Percentiles rank a stretch among this genome's conserved stretches.
Conservation (phyloP, 495 filamentous ascomycete genomes). For the Tuber brumale region DNA sequence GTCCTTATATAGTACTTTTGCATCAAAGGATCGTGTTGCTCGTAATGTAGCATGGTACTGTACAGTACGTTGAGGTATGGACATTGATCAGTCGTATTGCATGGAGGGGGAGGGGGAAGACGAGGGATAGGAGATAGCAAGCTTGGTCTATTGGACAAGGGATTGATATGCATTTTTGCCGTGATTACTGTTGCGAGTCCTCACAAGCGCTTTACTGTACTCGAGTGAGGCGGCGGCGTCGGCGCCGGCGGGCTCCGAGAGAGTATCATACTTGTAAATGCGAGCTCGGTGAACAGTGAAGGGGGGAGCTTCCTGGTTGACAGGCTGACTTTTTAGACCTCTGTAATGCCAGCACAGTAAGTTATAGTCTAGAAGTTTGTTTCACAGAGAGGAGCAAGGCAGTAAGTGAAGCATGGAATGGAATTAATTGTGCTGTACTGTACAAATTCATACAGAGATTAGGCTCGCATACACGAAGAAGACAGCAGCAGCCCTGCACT, state of each 20-base stretch:
- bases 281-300: neutral
- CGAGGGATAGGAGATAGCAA: neutral
- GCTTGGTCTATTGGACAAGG: neutral
- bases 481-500: neutral
- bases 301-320: neutral
- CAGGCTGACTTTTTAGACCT: neutral
- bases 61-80: neutral
- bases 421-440: neutral
- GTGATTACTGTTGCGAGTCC: neutral
- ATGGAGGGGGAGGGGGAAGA: neutral
- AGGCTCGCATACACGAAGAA: neutral
- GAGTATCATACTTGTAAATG: neutral
- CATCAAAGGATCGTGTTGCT: neutral
- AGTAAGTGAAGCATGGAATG: neutral
- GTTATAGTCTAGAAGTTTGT: neutral
- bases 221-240: neutral
- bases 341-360: neutral
- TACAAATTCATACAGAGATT: neutral
- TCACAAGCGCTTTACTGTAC: neutral
- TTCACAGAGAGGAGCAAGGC: neutral
- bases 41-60: neutral
- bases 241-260: neutral
- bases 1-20: neutral
- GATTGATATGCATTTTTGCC: neutral
- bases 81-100: neutral